phyloP scores from a whole-genome alignment of 441 rosid genomes.

The Erodium trifolium region DNA sequence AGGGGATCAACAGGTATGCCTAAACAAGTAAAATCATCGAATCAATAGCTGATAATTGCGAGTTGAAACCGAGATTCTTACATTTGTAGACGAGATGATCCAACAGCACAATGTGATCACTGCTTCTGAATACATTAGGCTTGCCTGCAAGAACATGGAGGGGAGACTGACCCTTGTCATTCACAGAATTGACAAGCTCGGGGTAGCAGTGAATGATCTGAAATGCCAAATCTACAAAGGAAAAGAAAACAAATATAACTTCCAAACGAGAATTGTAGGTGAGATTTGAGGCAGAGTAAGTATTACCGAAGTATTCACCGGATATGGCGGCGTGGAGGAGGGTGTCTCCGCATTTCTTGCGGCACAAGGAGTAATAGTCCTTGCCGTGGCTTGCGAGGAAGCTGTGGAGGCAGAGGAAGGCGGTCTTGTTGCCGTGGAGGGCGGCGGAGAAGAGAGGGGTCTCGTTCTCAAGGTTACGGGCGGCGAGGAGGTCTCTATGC shows the following conservation, averaged over 20 bases:
- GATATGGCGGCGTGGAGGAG: conserved; percentile 35
- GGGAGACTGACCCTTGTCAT: conserved; percentile 24
- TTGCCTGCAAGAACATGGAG: conserved; percentile 31
- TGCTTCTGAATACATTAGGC: conserved; percentile 25
- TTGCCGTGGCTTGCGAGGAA: neutral
- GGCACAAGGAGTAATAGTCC: neutral
- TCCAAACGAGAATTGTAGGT: too few species aligned
- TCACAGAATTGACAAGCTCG: conserved; percentile 13
- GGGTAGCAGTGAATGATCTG: conserved; percentile 20
- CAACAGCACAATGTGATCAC: conserved; percentile 19
- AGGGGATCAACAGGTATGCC: conserved; percentile 34
- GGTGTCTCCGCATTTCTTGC: conserved; percentile 27
- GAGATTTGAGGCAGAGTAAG: too few species aligned
- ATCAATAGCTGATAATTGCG: too few species aligned
- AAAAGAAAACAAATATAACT: too few species aligned
- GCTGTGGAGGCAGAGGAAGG: conserved; percentile 24
- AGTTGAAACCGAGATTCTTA: conserved; percentile 8
- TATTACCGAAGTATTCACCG: conserved; percentile 26
- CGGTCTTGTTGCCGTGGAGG: conserved; percentile 16
- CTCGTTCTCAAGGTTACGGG: neutral
- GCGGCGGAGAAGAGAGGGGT: conserved; percentile 25
- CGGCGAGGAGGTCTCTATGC: neutral
- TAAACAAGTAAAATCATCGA: conserved; percentile 6
- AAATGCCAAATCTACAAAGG: conserved; percentile 24
- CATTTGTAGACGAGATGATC: conserved; percentile 21